Base-by-base conservation (phyloP, 805 yeast genomes). In the Saccharomyces mikatae region DNA sequence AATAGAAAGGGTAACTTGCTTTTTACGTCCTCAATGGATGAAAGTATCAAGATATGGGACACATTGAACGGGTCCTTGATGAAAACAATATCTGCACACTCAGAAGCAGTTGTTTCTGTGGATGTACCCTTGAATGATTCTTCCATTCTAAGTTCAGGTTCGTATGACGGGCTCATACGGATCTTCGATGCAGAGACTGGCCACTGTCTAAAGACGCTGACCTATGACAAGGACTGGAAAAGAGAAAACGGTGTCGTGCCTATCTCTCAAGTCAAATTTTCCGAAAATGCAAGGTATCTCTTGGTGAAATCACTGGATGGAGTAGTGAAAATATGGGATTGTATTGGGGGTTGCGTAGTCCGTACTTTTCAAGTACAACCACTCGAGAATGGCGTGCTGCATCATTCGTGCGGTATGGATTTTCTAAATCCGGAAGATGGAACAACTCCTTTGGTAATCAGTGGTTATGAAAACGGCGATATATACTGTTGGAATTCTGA, bases 11-110 rank as follows among this genome's bases (percentile, higher is more conserved):
- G 97, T 0, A 87, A 89, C 58, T 69, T 94, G 24, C 67, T 94
- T 14, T 82, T 87, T 26, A 80, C 91, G 47, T 96, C 96, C 0
- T 82, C 95, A 1, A 81, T 94, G 51, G 99, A 92, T 69, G 98
- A 92, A 66, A 89, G 92, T 51, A 84, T 94, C 14, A 79, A 91
- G 51, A 78, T 92, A 2, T 92, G 99, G 99, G 97, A 92, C 69
- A 80, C 86, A 1, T 48, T 70, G 27, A 61, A 65, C 41, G 95
- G 95, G 0, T 77, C 77, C 44, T 80, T 87, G 54, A 71, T 89
- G 61, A 83, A 86, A 64, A 88, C 95, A 0, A 72, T 92, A 50
- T 86, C 96, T 44, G 97, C 98, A 0, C 99, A 92, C 70, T 82
- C 95, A 0, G 97, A 89, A 61, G 95, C 97, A 0, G 87, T 94